A percentile compares a stretch with the other conserved stretches of the same genome.
These are phyloP conservation scores for Trametes polyzona DNA, from an alignment of 1,284 basidiomycete genomes.

Conservation along the genomic window DNA sequence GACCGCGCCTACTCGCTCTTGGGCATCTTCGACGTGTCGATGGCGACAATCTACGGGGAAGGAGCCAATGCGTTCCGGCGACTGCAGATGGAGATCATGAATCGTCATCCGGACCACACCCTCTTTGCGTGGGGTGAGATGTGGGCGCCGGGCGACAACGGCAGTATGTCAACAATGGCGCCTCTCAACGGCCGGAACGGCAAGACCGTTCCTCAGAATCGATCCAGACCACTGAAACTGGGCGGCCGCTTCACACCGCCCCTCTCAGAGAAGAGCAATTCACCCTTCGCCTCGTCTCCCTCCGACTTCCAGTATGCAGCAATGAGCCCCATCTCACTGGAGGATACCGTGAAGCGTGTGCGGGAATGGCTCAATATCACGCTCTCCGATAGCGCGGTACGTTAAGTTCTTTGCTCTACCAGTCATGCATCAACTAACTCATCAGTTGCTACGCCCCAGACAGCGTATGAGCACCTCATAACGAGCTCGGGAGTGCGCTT, in stretches of 20 bases:
- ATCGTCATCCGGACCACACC: background rate
- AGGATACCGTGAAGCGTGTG: background rate
- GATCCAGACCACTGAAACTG: too few relatives aligned
- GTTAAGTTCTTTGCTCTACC: background rate
- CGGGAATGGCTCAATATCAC: background rate
- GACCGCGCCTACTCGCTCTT: conserved; percentile 2
- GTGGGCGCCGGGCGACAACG: too few relatives aligned
- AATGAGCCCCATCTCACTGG: background rate
- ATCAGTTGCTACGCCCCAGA: background rate
- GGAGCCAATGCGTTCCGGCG: background rate
- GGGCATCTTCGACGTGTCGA: background rate
- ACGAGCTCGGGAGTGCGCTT: background rate
- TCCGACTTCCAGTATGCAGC: background rate
- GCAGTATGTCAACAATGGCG: too few relatives aligned
- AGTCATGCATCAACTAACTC: background rate
- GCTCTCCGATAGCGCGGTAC: background rate
- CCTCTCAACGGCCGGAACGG: too few relatives aligned
- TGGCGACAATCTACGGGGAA: conserved; percentile 4
- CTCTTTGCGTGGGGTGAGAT: conserved; percentile 1
- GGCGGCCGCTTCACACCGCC: background rate
- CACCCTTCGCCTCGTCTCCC: background rate
- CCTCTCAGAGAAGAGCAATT: background rate
- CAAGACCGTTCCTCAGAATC: too few relatives aligned
- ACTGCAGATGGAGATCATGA: conserved; percentile 7
- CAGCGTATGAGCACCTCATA: background rate